These are phyloP conservation scores for Naganishia liquefaciens DNA, from an alignment of 1,284 basidiomycete genomes.

Conservation along the genomic window DNA sequence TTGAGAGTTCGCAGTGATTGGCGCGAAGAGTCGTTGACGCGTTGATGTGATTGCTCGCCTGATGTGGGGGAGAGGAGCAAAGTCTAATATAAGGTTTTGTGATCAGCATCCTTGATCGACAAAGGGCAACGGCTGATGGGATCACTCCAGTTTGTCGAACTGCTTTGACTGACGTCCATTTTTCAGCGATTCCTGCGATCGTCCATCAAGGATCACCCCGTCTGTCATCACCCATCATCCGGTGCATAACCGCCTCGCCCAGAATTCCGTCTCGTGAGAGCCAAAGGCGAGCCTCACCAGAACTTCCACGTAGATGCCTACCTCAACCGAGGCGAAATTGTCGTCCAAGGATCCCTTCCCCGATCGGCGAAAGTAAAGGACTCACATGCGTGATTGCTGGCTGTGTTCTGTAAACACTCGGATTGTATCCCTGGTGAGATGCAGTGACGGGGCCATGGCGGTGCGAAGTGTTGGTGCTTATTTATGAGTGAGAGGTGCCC, in stretches of 20 bases:
- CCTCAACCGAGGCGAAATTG: not conserved
- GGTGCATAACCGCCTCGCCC: not conserved
- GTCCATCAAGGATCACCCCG: not conserved
- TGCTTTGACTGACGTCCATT: not conserved
- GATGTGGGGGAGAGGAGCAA: not conserved
- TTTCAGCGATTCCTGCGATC: no score
- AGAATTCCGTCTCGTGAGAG: not conserved
- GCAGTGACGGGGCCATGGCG: not conserved
- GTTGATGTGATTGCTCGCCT: no score
- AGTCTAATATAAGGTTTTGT: not conserved
- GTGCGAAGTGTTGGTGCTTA: not conserved
- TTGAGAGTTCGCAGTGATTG: not conserved
- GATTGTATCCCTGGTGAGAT: not conserved
- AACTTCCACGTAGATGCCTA: not conserved
- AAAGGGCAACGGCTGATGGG: not conserved
- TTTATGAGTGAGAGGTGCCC: not conserved
- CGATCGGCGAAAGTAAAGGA: not conserved
- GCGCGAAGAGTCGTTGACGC: not conserved
- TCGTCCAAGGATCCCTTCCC: not conserved
- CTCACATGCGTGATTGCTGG: not conserved
- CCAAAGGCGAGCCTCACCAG: not conserved
- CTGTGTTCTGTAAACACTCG: constrained; percentile 7
- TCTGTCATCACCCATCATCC: not conserved
- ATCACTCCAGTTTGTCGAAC: not conserved
- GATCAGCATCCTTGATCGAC: constrained; percentile 6